These are phyloP conservation scores for Auricularia cornea DNA, from an alignment of 768 basidiomycete species.

Conservation along the genomic window DNA sequence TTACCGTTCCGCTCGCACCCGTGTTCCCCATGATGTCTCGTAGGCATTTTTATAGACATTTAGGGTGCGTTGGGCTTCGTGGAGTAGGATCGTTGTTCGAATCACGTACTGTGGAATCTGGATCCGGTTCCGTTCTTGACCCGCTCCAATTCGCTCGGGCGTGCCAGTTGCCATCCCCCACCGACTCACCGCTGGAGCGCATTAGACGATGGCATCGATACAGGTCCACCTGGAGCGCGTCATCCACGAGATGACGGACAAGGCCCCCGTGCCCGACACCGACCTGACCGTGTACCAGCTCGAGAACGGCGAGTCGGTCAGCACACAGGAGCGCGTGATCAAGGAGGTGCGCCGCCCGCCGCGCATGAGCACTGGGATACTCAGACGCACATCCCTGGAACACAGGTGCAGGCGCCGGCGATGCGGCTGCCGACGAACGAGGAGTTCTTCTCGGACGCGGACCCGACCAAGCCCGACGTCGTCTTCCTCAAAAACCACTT, in stretches of 20 bases:
- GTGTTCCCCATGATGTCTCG: too few species aligned
- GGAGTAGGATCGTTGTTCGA: too few species aligned
- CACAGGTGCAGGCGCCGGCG: constrained; percentile 94
- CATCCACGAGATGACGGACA: constrained; percentile 21
- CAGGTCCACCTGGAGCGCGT: constrained; percentile 16
- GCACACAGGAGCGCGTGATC: constrained; percentile 90
- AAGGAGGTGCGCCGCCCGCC: constrained; percentile 65
- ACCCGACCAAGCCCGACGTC: constrained; percentile 86
- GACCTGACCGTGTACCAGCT: constrained; percentile 90
- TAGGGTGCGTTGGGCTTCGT: too few species aligned
- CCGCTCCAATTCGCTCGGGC: too few species aligned
- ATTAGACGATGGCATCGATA: background rate
- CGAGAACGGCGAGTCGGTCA: constrained; percentile 86
- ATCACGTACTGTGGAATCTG: too few species aligned
- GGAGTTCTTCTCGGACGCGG: constrained; percentile 83
- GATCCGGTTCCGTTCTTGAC: too few species aligned
- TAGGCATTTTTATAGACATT: too few species aligned
- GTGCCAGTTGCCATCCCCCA: too few species aligned
- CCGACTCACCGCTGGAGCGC: too few species aligned
- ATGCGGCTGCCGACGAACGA: constrained; percentile 86
- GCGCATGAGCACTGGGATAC: too few species aligned
- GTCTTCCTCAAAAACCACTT: constrained; percentile 99
- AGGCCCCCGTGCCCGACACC: constrained; percentile 47
- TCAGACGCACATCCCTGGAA: background rate
- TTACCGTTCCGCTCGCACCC: too few species aligned